Evolutionary conservation across 176 grass and related monocot species (phyloP), one percentile per base, ranked within the genome.

Genomic region (Oryza brachyantha): DNA sequence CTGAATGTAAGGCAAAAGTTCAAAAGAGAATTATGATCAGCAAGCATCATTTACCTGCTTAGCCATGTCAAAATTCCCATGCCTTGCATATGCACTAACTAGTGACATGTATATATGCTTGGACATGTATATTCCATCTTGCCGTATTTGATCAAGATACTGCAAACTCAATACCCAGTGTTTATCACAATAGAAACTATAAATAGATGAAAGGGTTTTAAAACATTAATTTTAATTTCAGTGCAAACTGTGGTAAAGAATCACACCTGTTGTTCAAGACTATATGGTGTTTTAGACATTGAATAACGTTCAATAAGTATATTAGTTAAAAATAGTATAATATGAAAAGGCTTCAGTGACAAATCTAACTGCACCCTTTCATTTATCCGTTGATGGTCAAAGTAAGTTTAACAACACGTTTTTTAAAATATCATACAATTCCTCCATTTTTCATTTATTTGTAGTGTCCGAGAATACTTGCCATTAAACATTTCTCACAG

Each of bases 31-130:
- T 7, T 87, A 24, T 75, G 14, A 29, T 79, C 19, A 89, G 78
- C 6, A 28, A 70, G 62, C 41, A 91, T 34, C 63, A 66, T 66
- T 66, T 98, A 97, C 94, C 92, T 97, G 67, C 85, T 94, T 94
- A 60, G 91, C 95, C 89, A 90, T 92, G 69, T 97, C 84, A 72
- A 92, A 97, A 36, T 88, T 85, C 61, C 90, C 87, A 85, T 87
- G 86, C 73, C 93, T 94, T 88, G 87, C 57, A 74, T 90, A 94
- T 64, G 92, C 95, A 55, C 85, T 72, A 85, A 94, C 84, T 43
- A 94, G 83, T 64, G 91, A 72, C 80, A 90, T 90, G 71, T 85
- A 92, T 84, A 86, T 70, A 61, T 86, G 81, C 83, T 76, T 94
- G 17, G 95, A 88, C 77, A 87, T 81, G 79, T 55, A 63, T 78